Evolutionary conservation across 1,284 basidiomycete species (phyloP), one percentile per base, ranked within the genome.

Genomic region (Golubevia sp.): DNA sequence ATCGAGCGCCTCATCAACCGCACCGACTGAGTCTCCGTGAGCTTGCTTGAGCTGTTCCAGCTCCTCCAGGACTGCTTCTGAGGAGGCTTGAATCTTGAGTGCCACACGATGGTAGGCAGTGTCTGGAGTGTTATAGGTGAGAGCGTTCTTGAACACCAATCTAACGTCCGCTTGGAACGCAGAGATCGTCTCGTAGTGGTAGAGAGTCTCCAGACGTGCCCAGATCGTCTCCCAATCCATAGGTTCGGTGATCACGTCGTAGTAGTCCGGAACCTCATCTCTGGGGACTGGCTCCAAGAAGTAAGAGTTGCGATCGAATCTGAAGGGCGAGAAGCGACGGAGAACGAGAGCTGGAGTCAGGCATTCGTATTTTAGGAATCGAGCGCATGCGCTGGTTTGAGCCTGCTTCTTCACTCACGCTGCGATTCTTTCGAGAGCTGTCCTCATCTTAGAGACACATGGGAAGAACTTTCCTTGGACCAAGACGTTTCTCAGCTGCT

Each of bases 211-310:
- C 11, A 34, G 30, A 34, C 30, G 30, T 5, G 30, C 30, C 5
- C 4, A 11, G n/a, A 99, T 97, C 49, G 86, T 86, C 20, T 86
- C 86, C 93, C 94, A 98, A 70, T 90, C 90, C 92, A 97, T 97
- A 0, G 96, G 96, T 8, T 88, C 86, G 76, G 91, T 88, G 82
- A 99, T 88, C 56, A 97, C 86, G 57, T 94, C 91, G 77, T 91
- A 92, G 83, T 99, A 99, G 80, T 98, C 95, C 0, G 95, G 94
- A 0, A 94, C 93, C 49, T 92, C 90, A 0, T 83, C 83, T 59
- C 86, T 88, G 26, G 88, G 91, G n/a, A 82, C 79, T 0, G 78
- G 79, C 18, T 65, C 48, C 25, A 68, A 52, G 48, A 82, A 82
- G 62, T 76, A 72, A 21, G 65, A 65, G 26, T 63, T 56, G 7